These are phyloP conservation scores for Saccharomycopsis sp. DNA, from an alignment of 805 yeast species.

Conservation along the genomic window DNA sequence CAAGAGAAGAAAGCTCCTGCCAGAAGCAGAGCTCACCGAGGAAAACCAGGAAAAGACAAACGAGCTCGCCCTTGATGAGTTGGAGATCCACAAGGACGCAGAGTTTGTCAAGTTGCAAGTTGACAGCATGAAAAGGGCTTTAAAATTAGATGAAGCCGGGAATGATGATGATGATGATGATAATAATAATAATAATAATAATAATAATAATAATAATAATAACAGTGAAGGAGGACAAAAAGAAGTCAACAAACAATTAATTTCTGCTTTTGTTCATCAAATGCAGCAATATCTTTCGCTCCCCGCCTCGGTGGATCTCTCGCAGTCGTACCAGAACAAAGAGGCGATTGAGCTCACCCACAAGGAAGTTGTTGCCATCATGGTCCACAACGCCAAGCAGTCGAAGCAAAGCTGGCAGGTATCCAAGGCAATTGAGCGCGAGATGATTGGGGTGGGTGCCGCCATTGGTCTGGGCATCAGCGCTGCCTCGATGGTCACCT, in stretches of 20 bases:
- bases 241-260: neutral
- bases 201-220: no score
- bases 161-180: no score
- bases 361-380: constrained; percentile 8
- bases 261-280: neutral
- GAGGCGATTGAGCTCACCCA: constrained; percentile 27
- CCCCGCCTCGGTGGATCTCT: constrained; percentile 11
- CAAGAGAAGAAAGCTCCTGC: constrained; percentile 20
- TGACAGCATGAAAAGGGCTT: neutral
- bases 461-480: neutral
- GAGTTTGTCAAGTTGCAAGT: constrained; percentile 46
- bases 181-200: no score
- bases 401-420: constrained; percentile 21
- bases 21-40: constrained; percentile 29
- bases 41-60: constrained; percentile 32
- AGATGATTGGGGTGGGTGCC: constrained; percentile 4
- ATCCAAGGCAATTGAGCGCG: constrained; percentile 9
- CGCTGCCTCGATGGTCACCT: neutral
- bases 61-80: constrained; percentile 43
- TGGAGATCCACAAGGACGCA: constrained; percentile 38
- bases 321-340: constrained; percentile 23
- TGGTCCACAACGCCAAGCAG: constrained; percentile 17
- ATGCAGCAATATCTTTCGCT: constrained; percentile 4
- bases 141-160: neutral
- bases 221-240: neutral